Percentiles rank a stretch among this genome's conserved stretches.
These are phyloP conservation scores for Geoglossum cookeanum DNA, from an alignment of 2,329 filamentous ascomycete species.

Conservation along the genomic window DNA sequence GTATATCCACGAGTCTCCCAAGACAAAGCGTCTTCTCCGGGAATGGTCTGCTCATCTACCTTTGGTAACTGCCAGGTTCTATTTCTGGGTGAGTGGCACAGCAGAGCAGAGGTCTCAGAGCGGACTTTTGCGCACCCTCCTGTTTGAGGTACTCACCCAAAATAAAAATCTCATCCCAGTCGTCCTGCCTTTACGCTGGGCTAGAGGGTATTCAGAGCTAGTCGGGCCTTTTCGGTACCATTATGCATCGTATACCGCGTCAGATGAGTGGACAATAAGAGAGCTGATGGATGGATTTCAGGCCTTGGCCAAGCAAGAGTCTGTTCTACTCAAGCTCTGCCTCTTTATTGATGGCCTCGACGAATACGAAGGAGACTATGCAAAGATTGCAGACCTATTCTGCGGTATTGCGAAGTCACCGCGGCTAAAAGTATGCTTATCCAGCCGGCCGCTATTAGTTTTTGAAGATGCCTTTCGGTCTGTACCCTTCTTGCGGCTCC, in stretches of 20 bases:
- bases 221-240: neutral
- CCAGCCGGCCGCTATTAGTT: slow-evolving; percentile 11
- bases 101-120: slow-evolving; percentile 9
- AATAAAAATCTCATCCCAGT: neutral
- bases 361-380: slow-evolving; percentile 9
- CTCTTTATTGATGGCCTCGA: slow-evolving; percentile 12
- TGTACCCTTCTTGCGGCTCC: neutral
- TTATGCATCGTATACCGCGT: neutral
- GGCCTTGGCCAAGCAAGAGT: neutral
- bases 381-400: slow-evolving; percentile 12
- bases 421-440: slow-evolving; percentile 17
- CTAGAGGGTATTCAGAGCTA: neutral
- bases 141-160: slow-evolving; percentile 5
- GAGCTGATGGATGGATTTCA: neutral
- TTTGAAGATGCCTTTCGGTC: slow-evolving; percentile 3
- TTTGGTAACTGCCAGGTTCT: slow-evolving; percentile 5
- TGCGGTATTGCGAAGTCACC: slow-evolving; percentile 12
- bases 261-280: neutral
- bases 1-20: slow-evolving; percentile 3
- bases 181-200: neutral
- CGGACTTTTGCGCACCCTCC: slow-evolving; percentile 7
- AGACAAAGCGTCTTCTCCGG: neutral
- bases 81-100: slow-evolving; percentile 9
- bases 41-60: slow-evolving; percentile 5
- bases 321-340: slow-evolving; percentile 12